Percentiles rank a stretch among this genome's conserved stretches.
Conservation (phyloP, 2,329 filamentous ascomycete genomes). For the Exophiala calicioides region DNA sequence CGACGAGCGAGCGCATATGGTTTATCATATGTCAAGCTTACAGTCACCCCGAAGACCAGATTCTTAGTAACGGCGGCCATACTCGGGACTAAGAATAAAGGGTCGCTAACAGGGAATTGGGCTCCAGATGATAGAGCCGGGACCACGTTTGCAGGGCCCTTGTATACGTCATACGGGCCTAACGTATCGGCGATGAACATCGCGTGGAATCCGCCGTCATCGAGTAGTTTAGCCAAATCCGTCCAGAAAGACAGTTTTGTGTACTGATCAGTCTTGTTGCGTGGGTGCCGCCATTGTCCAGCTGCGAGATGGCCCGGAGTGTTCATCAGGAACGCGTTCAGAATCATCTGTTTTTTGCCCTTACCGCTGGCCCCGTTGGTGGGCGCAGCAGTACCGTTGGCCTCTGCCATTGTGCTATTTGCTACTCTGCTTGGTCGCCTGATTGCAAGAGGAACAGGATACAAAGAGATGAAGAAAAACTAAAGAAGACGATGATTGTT, state of each 20-base stretch:
- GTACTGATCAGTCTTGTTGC: slow-evolving; percentile 3
- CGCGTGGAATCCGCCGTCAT: slow-evolving; percentile 51
- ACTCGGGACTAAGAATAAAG: slow-evolving; percentile 56
- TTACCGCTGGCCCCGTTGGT: not conserved
- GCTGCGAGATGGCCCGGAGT: slow-evolving; percentile 1
- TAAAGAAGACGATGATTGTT: no score
- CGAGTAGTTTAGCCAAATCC: slow-evolving; percentile 48
- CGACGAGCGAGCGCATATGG: slow-evolving; percentile 68
- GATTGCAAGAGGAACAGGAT: no score
- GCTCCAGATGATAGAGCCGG: slow-evolving; percentile 43
- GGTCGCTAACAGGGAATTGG: slow-evolving; percentile 54
- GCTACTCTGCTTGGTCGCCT: not conserved
- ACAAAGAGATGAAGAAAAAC: not conserved
- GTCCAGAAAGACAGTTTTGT: slow-evolving; percentile 28
- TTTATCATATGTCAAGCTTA: slow-evolving; percentile 67
- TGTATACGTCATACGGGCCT: slow-evolving; percentile 42
- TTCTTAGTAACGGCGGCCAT: slow-evolving; percentile 50
- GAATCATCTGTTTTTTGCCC: slow-evolving; percentile 1
- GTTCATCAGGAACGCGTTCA: slow-evolving; percentile 1
- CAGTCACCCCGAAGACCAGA: slow-evolving; percentile 64
- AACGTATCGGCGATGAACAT: slow-evolving; percentile 59
- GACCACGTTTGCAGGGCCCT: slow-evolving; percentile 41
- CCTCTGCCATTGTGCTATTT: not conserved
- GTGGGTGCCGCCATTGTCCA: slow-evolving; percentile 1
- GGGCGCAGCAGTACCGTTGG: not conserved